Evolutionary conservation across 2,329 filamentous ascomycete genomes (phyloP).

Genomic region (Fusarium chlamydosporum): DNA sequence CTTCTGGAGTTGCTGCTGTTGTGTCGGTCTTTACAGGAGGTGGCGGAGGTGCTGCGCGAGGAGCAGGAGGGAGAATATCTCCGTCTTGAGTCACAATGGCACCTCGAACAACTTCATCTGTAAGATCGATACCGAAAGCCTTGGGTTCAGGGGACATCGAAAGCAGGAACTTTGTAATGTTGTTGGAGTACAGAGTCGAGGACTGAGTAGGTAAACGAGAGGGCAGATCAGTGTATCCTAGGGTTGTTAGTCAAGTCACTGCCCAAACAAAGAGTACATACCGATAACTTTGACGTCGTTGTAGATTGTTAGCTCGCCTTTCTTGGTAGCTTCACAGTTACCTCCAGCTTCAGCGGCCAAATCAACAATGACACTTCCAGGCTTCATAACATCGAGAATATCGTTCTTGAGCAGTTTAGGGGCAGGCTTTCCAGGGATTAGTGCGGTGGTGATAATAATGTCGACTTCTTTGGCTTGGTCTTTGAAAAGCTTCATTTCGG

Average conservation of each 20-base stretch:
- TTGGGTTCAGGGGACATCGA: slow-evolving; percentile 85
- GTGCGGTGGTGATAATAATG: slow-evolving; percentile 92
- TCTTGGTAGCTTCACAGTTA: slow-evolving; percentile 86
- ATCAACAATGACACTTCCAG: slow-evolving; percentile 89
- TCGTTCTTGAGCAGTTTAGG: slow-evolving; percentile 86
- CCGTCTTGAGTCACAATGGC: slow-evolving; percentile 86
- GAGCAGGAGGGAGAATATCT: slow-evolving; percentile 80
- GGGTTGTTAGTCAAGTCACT: slow-evolving; percentile 43
- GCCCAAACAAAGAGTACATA: slow-evolving; percentile 54
- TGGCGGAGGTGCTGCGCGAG: slow-evolving; percentile 73
- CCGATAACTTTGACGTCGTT: slow-evolving; percentile 89
- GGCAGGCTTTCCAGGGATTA: slow-evolving; percentile 87
- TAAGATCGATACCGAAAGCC: slow-evolving; percentile 82
- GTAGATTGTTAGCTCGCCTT: slow-evolving; percentile 77
- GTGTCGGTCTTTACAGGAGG: slow-evolving; percentile 61
- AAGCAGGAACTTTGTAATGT: slow-evolving; percentile 89
- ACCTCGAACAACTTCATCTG: slow-evolving; percentile 87
- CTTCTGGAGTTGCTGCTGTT: slow-evolving; percentile 64
- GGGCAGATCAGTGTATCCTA: slow-evolving; percentile 87
- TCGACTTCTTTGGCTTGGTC: slow-evolving; percentile 90
- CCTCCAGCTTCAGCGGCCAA: slow-evolving; percentile 89
- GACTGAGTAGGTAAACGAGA: slow-evolving; percentile 90
- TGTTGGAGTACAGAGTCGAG: slow-evolving; percentile 92
- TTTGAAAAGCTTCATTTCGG: slow-evolving; percentile 92
- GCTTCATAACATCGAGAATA: slow-evolving; percentile 88